Conservation (phyloP, 169 alveolate genomes). For the Besnoitia besnoiti region DNA sequence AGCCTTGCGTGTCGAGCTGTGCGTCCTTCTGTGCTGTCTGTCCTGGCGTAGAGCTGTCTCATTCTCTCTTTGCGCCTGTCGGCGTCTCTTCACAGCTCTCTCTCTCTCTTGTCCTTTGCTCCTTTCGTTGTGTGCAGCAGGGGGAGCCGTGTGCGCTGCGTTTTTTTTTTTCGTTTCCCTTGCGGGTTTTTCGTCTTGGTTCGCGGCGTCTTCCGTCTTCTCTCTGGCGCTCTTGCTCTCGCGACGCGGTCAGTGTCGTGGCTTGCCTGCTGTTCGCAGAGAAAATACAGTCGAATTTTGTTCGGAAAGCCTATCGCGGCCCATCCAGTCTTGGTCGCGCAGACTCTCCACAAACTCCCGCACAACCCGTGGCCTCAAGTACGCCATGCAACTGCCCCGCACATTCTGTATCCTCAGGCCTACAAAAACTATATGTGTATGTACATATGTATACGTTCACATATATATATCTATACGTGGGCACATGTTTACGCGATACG, state of each 20-base stretch:
- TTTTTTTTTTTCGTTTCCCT: not conserved
- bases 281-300: conserved; percentile 47
- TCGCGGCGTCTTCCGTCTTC: not conserved
- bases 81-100: not conserved
- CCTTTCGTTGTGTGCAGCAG: too few species aligned
- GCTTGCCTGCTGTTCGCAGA: not conserved
- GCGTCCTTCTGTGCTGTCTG: too few species aligned
- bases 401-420: not conserved
- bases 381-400: too few species aligned
- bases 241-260: too few species aligned
- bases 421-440: not conserved
- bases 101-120: not conserved
- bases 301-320: conserved; percentile 81
- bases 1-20: too few species aligned
- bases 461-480: too few species aligned
- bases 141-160: too few species aligned
- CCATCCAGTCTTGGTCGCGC: conserved; percentile 86
- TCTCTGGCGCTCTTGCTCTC: not conserved
- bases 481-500: too few species aligned
- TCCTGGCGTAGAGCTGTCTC: too few species aligned
- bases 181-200: not conserved
- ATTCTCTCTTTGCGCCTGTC: too few species aligned
- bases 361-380: conserved; percentile 71
- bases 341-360: conserved; percentile 83
- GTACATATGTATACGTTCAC: not conserved